Base-by-base conservation (phyloP, 2,329 filamentous ascomycete species). In the Phialemonium atrogriseum region DNA sequence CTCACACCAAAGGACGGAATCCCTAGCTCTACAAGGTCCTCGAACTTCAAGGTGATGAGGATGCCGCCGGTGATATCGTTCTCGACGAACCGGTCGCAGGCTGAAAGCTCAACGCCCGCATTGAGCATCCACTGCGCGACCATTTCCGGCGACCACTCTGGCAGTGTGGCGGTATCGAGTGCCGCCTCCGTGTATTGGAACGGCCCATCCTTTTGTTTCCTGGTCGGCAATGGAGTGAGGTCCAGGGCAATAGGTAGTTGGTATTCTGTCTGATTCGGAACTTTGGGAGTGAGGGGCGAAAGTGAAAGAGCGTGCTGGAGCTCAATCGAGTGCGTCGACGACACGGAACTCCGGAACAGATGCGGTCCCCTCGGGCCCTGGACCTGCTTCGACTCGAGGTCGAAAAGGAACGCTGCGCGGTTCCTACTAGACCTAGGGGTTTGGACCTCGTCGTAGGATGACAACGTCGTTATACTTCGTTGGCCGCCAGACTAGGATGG, bases 61-160 rank as follows among this genome's bases (percentile, higher is more conserved):
- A 96, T 84, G 5, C 77, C 70, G 10, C 89, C 89, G 16, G 81
- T 86, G 54, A 98, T 95, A 51, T 98, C 89, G 55, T 98, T 93
- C 47, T 82, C 74, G 39, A 88, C 71, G 49, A 98, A 95, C 45
- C 82, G 84, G 48, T 93, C 80, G 9, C 91, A 80, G 30, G 89
- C 70, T 6, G 70, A 62, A 31, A 76, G 62, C 52, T 94, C 88
- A 51, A 94, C 78, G 45, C 84, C 86, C 26, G 79, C 75, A 53
- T 85, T 76, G 49, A 80, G 73, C 86, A 95, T 91, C 74, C 84
- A 91, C 49, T 84, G 77, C 34, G 83, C 82, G 25, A 91, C 84
- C 59, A 86, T 80, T 49, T 78, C 71, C 4, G 84, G 79, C 10
- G 74, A 71, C 85, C 83, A 91, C 26, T 64, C 61, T 11, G 70